phyloP scores from a whole-genome alignment of 345 rosid genomes.

The Brassica cretica region DNA sequence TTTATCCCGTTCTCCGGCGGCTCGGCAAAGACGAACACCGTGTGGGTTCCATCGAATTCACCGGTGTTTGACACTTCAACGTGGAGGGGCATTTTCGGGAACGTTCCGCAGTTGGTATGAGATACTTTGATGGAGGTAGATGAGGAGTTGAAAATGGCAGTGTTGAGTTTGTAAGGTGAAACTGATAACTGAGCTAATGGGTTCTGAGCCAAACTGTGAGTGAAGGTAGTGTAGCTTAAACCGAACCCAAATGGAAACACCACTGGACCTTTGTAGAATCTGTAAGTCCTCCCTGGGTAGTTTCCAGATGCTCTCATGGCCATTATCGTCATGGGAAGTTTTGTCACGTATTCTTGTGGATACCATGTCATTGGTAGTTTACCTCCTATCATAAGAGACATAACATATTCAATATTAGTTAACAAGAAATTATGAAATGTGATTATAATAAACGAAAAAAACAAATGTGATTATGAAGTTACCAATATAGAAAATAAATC shows the following conservation, averaged over 20 bases:
- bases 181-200: constrained; percentile 51
- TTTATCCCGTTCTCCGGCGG: constrained; percentile 56
- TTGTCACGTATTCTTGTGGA: constrained; percentile 68
- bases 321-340: constrained; percentile 89
- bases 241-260: constrained; percentile 86
- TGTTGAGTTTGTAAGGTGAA: constrained; percentile 38
- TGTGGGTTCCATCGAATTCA: constrained; percentile 66
- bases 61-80: constrained; percentile 75
- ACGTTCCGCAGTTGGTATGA: constrained; percentile 58
- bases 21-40: constrained; percentile 66
- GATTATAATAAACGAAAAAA: neutral
- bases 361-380: constrained; percentile 96
- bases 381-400: constrained; percentile 55
- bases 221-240: constrained; percentile 59
- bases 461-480: neutral
- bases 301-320: constrained; percentile 58
- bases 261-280: constrained; percentile 92
- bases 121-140: constrained; percentile 46
- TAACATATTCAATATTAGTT: neutral
- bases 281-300: constrained; percentile 90
- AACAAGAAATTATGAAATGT: neutral
- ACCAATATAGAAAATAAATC: neutral
- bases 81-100: constrained; percentile 47
- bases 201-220: constrained; percentile 46
- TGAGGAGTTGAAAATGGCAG: constrained; percentile 45